phyloP scores from a whole-genome alignment of 2,329 filamentous ascomycete genomes.

The Ramichloridium luteum region DNA sequence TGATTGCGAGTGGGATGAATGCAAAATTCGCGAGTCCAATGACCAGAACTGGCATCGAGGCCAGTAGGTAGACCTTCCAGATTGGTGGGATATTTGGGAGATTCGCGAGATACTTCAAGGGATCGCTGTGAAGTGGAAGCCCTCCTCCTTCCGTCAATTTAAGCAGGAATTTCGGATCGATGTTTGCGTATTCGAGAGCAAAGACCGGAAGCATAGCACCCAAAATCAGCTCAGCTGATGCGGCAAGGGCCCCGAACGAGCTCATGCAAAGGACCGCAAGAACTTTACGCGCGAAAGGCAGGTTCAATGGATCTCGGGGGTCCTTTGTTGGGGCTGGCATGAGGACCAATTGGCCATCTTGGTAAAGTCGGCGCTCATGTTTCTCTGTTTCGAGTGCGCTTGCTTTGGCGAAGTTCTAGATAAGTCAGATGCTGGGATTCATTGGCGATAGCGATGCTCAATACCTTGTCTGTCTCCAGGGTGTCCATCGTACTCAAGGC shows the following conservation, averaged over 20 bases:
- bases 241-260: slow-evolving; percentile 17
- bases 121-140: slow-evolving; percentile 12
- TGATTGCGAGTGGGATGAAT: slow-evolving; percentile 21
- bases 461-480: too few species aligned
- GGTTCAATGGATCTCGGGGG: slow-evolving; percentile 12
- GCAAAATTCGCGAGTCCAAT: slow-evolving; percentile 20
- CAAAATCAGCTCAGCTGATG: slow-evolving; percentile 20
- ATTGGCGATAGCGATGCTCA: too few species aligned
- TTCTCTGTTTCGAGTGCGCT: too few species aligned
- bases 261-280: slow-evolving; percentile 10
- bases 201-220: slow-evolving; percentile 22
- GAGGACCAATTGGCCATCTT: background rate
- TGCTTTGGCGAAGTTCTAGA: too few species aligned
- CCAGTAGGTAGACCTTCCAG: slow-evolving; percentile 21
- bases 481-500: too few species aligned
- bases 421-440: too few species aligned
- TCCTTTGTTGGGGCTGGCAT: slow-evolving; percentile 4
- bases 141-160: slow-evolving; percentile 7
- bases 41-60: slow-evolving; percentile 20
- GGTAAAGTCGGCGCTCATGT: background rate
- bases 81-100: slow-evolving; percentile 17
- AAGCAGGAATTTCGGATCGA: slow-evolving; percentile 8
- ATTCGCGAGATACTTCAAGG: slow-evolving; percentile 10
- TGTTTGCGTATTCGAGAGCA: slow-evolving; percentile 17
- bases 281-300: slow-evolving; percentile 7